A percentile compares a stretch with the other conserved stretches of the same genome.
These are phyloP conservation scores for Lodderomyces metapsilosis DNA, from an alignment of 1,139 yeast genomes.

Conservation along the genomic window DNA sequence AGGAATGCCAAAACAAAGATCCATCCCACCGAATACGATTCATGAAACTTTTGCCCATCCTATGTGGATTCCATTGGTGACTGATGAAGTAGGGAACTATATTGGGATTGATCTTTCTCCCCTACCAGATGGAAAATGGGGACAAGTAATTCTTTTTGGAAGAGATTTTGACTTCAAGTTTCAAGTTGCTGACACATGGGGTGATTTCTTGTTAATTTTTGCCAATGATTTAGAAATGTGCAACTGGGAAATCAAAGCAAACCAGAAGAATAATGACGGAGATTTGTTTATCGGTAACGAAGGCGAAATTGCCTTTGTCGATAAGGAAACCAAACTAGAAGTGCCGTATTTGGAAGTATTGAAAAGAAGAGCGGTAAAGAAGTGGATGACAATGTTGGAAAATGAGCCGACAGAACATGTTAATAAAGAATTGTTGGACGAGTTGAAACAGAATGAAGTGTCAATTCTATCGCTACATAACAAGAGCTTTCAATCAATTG, in stretches of 20 bases:
- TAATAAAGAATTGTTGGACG: constrained; percentile 22
- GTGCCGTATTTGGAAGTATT: constrained; percentile 67
- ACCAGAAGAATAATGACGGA: constrained; percentile 42
- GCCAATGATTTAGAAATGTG: constrained; percentile 85
- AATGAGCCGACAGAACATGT: constrained; percentile 12
- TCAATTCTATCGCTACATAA: constrained; percentile 19
- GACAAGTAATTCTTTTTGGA: constrained; percentile 86
- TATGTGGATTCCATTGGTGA: constrained; percentile 86
- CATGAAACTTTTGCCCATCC: constrained; percentile 79
- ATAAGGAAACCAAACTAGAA: constrained; percentile 44
- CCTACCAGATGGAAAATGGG: constrained; percentile 57
- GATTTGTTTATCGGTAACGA: constrained; percentile 61
- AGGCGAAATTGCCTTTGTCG: constrained; percentile 69
- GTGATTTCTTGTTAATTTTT: constrained; percentile 73
- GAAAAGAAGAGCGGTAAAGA: constrained; percentile 29
- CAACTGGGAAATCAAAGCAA: constrained; percentile 63
- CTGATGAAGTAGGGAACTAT: constrained; percentile 87
- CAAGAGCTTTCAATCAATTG: constrained; percentile 23
- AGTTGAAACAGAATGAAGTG: constrained; percentile 22
- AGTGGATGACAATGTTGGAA: constrained; percentile 33
- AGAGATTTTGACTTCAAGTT: constrained; percentile 85
- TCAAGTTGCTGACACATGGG: constrained; percentile 79
- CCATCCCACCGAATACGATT: constrained; percentile 72
- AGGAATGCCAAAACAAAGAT: constrained; percentile 56
- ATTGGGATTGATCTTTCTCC: constrained; percentile 89